Percentiles rank a stretch among this genome's conserved stretches.
phyloP scores from a whole-genome alignment of 441 rosid species.

The Francoa sonchifolia region DNA sequence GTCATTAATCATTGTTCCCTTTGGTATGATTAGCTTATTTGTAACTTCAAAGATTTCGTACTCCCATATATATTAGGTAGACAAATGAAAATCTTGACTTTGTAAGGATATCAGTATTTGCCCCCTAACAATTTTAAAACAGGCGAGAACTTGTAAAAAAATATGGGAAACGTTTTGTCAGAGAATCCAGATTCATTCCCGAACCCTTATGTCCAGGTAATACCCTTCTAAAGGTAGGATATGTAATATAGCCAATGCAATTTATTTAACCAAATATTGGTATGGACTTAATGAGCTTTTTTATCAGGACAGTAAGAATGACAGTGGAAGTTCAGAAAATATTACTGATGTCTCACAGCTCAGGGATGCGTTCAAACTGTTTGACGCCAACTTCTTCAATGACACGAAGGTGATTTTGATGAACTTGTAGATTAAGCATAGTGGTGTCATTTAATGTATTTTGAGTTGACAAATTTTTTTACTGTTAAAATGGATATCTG shows the following conservation, averaged over 20 bases:
- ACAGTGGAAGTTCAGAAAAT: conserved; percentile 16
- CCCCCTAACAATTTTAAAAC: conserved; percentile 11
- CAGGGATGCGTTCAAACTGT: conserved; percentile 27
- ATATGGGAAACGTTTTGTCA: conserved; percentile 22
- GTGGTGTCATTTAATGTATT: not conserved
- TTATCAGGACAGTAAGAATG: conserved; percentile 38
- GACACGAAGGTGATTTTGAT: conserved; percentile 35
- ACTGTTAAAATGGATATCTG: not conserved
- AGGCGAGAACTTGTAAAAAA: conserved; percentile 29
- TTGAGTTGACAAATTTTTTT: not conserved
- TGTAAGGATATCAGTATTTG: not conserved
- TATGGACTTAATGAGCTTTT: conserved; percentile 8
- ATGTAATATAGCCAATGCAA: not conserved
- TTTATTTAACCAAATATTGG: not conserved
- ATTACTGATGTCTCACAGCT: conserved; percentile 27
- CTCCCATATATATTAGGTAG: too few relatives aligned
- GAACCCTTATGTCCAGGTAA: conserved; percentile 23
- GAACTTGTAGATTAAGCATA: not conserved
- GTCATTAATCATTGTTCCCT: too few relatives aligned
- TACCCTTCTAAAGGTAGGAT: not conserved
- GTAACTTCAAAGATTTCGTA: too few relatives aligned
- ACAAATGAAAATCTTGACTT: too few relatives aligned
- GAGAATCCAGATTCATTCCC: conserved; percentile 22
- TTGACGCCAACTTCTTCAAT: conserved; percentile 54
- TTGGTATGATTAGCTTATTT: too few relatives aligned